Base-by-base conservation (phyloP, 176 grass and related monocot species). In the Cenchrus purpureus region DNA sequence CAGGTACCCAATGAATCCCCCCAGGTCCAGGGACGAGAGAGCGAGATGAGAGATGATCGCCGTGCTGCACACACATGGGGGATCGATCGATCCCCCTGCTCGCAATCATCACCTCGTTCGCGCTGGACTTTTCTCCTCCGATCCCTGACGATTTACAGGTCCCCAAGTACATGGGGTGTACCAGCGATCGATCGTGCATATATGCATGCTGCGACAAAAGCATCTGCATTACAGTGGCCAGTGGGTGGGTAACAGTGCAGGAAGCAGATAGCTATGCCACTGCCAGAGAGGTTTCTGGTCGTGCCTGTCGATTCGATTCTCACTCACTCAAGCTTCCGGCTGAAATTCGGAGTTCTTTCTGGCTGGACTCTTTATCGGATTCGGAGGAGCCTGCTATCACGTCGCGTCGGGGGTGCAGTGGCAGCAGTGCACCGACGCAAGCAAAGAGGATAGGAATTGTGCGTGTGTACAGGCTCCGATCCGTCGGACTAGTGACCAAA, bases 51-150 rank as follows among this genome's bases (percentile, higher is more conserved):
- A 40, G 37, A 40, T 40, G 37, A 40, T 40, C 37, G 48, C 48
- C 10, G 54, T 56, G 58, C n/a, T 2, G 19, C 7, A 17, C 84
- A 90, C 88, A 79, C 88, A 87, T 86, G 88, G 74, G 72, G 48
- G 82, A 78, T 70, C 42, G 12, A 1, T 7, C 44, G 50, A 16
- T 20, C 17, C 56, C 8, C 6, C 7, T 16, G 3, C 19, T 59
- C 65, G 76, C 53, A 44, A 61, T 71, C 77, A 22, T 50, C 82
- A 8, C 51, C 80, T 29, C n/a, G 6, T 46, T 75, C 53, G 71
- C 71, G 4, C 32, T 76, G 79, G 51, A 34, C 31, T 32, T 49
- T 75, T 25, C 42, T 25, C 40, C 40, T 53, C 54, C 48, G 50
- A 16, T 12, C 15, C 22, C 58, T 65, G 37, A 6, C 59, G 8